Conservation (phyloP, 148 eudicot genomes). For the Vaccinium vitisidaea region DNA sequence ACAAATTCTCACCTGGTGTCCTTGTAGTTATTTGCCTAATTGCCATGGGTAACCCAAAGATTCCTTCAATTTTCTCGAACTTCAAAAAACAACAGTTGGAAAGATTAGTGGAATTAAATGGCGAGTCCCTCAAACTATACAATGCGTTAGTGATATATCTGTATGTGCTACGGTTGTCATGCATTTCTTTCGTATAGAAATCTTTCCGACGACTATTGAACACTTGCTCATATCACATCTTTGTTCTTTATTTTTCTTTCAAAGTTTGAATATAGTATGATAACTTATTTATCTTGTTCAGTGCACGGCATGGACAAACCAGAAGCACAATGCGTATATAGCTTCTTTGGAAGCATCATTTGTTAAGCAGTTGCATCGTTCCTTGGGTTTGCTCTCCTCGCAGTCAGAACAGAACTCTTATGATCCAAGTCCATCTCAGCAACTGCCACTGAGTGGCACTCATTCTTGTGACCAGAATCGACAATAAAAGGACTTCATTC, state of each 20-base stretch:
- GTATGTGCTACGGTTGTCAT: background rate
- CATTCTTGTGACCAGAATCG: conserved; percentile 24
- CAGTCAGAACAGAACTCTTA: conserved; percentile 14
- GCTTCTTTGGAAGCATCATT: conserved; percentile 41
- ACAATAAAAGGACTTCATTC: background rate
- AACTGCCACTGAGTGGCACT: background rate
- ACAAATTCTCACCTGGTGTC: too few relatives aligned
- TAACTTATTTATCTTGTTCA: conserved; percentile 11
- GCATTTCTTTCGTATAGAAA: background rate
- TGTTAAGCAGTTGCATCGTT: conserved; percentile 34
- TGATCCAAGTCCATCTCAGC: background rate
- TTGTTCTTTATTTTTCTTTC: background rate
- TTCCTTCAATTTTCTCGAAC: too few relatives aligned
- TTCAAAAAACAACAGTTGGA: too few relatives aligned
- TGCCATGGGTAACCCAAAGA: too few relatives aligned
- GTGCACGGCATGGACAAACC: conserved; percentile 31
- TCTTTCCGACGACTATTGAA: background rate
- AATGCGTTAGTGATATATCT: background rate
- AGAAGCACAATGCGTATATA: conserved; percentile 36
- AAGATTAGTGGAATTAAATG: background rate
- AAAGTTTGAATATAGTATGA: background rate
- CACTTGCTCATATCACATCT: background rate
- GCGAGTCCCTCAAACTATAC: background rate
- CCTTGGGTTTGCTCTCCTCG: conserved; percentile 20
- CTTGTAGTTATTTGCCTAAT: too few relatives aligned